These are phyloP conservation scores for Bothriochloa decipiens DNA, from an alignment of 176 grass and related monocot genomes.

Conservation along the genomic window DNA sequence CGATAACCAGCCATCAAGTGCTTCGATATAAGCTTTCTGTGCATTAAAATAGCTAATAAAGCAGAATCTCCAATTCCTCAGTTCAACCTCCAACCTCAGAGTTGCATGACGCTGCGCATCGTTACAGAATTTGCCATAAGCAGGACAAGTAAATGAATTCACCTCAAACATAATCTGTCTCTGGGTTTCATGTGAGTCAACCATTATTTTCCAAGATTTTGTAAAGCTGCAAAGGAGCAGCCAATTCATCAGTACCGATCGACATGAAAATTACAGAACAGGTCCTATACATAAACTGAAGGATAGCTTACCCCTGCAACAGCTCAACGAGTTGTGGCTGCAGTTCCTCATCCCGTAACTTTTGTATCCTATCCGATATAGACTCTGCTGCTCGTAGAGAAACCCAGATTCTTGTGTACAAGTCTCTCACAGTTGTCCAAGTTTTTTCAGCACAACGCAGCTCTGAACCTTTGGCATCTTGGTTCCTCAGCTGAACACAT, in stretches of 20 bases:
- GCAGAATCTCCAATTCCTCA: conserved; percentile 91
- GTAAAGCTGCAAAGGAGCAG: conserved; percentile 56
- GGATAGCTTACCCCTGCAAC: conserved; percentile 74
- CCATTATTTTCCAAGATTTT: conserved; percentile 89
- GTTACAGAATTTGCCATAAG: conserved; percentile 92
- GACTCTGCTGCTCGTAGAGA: conserved; percentile 84
- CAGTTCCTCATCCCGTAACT: conserved; percentile 86
- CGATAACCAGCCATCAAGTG: conserved; percentile 86
- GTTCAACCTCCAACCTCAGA: conserved; percentile 78
- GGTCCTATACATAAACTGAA: conserved; percentile 8
- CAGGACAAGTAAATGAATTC: conserved; percentile 84
- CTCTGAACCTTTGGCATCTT: conserved; percentile 75
- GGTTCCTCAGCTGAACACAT: conserved; percentile 83
- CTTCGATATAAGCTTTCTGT: conserved; percentile 79
- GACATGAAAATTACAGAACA: neutral
- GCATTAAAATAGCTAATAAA: conserved; percentile 66
- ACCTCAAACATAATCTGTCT: conserved; percentile 98
- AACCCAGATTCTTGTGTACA: conserved; percentile 93
- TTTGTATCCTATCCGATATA: conserved; percentile 87
- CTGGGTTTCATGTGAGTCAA: conserved; percentile 89
- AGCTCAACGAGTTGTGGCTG: conserved; percentile 89
- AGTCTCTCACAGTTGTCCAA: conserved; percentile 70
- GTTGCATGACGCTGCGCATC: conserved; percentile 85
- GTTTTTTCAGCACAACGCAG: conserved; percentile 68
- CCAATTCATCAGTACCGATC: neutral